phyloP scores from a whole-genome alignment of 1,139 yeast species.

The Scheffersomyces illinoinensis region DNA sequence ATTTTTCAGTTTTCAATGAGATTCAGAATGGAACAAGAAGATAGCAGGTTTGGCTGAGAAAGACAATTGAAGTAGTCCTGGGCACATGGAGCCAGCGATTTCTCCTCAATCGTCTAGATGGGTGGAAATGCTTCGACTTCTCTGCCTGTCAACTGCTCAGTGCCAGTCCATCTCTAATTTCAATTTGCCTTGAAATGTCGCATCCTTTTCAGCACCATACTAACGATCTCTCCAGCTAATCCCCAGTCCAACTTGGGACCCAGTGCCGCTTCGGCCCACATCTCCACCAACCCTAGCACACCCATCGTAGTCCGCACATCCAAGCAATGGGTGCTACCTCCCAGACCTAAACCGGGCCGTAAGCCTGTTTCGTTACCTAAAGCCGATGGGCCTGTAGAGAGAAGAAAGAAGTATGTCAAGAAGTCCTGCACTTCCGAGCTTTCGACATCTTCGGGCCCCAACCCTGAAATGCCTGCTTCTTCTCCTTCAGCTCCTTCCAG shows the following conservation, averaged over 20 bases:
- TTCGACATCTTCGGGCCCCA: neutral
- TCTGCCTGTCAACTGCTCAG: neutral
- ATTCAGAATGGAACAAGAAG: neutral
- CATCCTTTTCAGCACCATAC: neutral
- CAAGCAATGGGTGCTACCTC: conserved; percentile 28
- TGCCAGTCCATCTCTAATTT: neutral
- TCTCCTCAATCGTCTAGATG: neutral
- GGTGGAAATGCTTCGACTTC: neutral
- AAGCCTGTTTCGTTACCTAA: conserved; percentile 12
- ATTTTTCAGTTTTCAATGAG: neutral
- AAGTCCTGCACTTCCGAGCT: neutral
- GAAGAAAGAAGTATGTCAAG: neutral
- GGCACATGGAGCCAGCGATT: neutral
- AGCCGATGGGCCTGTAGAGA: neutral
- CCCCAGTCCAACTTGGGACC: neutral
- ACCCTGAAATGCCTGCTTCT: neutral
- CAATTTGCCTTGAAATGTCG: neutral
- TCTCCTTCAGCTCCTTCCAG: neutral
- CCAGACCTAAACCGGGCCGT: conserved; percentile 25
- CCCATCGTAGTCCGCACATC: conserved; percentile 18
- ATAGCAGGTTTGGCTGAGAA: neutral
- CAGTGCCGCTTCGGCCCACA: neutral
- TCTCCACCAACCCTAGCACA: neutral
- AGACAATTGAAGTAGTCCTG: neutral
- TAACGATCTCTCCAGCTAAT: neutral